phyloP scores from a whole-genome alignment of 805 yeast genomes.

The Kregervanrija delftensis region DNA sequence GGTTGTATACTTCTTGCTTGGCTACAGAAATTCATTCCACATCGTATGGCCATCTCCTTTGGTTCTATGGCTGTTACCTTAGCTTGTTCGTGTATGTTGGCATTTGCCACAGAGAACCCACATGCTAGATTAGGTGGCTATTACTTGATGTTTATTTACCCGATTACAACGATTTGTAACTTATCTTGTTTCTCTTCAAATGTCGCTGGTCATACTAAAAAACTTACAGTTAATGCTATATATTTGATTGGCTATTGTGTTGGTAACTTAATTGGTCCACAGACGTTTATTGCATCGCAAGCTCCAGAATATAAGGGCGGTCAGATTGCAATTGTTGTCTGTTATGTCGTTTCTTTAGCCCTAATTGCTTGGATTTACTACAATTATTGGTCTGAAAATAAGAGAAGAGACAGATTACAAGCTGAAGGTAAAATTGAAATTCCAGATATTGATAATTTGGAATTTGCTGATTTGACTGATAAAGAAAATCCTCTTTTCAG shows the following conservation, averaged over 20 bases:
- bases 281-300: slow-evolving; percentile 49
- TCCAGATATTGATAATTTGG: slow-evolving; percentile 10
- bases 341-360: slow-evolving; percentile 17
- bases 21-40: slow-evolving; percentile 18
- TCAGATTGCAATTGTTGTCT: slow-evolving; percentile 36
- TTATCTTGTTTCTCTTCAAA: slow-evolving; percentile 37
- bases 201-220: slow-evolving; percentile 72
- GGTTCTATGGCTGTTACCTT: slow-evolving; percentile 12
- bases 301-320: slow-evolving; percentile 56
- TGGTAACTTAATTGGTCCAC: slow-evolving; percentile 70
- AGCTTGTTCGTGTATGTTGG: slow-evolving; percentile 11
- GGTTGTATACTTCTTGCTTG: slow-evolving; percentile 28
- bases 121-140: slow-evolving; percentile 23
- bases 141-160: slow-evolving; percentile 20
- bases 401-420: slow-evolving; percentile 7
- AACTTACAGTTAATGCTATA: slow-evolving; percentile 51
- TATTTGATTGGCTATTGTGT: slow-evolving; percentile 59
- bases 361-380: slow-evolving; percentile 11
- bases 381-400: slow-evolving; percentile 14
- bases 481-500: slow-evolving; percentile 14
- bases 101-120: slow-evolving; percentile 14
- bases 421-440: slow-evolving; percentile 8
- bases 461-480: slow-evolving; percentile 18
- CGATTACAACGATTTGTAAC: slow-evolving; percentile 23
- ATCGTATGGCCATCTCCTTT: slow-evolving; percentile 18